Percentiles rank a stretch among this genome's conserved stretches.
Evolutionary conservation across 805 yeast species (phyloP).

Genomic region (Blastobotrys peoriensis): DNA sequence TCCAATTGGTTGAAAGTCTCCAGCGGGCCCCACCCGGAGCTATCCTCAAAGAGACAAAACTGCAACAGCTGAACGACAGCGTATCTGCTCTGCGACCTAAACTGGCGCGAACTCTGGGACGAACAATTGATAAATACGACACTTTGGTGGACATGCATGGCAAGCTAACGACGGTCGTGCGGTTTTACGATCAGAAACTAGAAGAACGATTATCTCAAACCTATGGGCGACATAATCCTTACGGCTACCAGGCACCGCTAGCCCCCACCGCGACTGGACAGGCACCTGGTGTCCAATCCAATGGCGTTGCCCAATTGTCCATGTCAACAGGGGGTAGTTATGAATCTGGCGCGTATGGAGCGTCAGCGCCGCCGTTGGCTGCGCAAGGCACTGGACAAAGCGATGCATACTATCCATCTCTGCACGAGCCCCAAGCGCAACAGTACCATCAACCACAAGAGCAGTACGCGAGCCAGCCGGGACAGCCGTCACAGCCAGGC

Average conservation of each 20-base stretch:
- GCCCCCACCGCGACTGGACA: too few relatives aligned
- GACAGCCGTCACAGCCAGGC: background rate
- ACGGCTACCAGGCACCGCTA: too few relatives aligned
- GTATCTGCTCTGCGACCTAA: slow-evolving; percentile 64
- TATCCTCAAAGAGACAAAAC: slow-evolving; percentile 41
- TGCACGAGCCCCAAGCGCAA: background rate
- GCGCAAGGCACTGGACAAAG: background rate
- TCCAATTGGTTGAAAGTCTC: slow-evolving; percentile 55
- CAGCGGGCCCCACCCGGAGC: slow-evolving; percentile 42
- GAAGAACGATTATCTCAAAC: slow-evolving; percentile 48
- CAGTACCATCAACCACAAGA: slow-evolving; percentile 13
- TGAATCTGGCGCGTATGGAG: background rate
- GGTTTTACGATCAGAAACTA: slow-evolving; percentile 68
- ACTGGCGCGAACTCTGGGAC: slow-evolving; percentile 52
- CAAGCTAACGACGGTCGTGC: slow-evolving; percentile 67
- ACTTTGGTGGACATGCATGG: slow-evolving; percentile 64
- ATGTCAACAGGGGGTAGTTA: background rate
- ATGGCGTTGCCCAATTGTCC: too few relatives aligned
- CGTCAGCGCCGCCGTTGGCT: background rate
- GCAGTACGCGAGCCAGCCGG: slow-evolving; percentile 10
- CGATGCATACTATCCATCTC: slow-evolving; percentile 1
- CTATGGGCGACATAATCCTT: slow-evolving; percentile 19
- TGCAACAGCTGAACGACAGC: slow-evolving; percentile 53
- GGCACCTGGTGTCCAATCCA: too few relatives aligned
- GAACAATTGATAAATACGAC: slow-evolving; percentile 58